These are phyloP conservation scores for Cryphonectria carpinicola DNA, from an alignment of 2,329 filamentous ascomycete species.

Conservation along the genomic window DNA sequence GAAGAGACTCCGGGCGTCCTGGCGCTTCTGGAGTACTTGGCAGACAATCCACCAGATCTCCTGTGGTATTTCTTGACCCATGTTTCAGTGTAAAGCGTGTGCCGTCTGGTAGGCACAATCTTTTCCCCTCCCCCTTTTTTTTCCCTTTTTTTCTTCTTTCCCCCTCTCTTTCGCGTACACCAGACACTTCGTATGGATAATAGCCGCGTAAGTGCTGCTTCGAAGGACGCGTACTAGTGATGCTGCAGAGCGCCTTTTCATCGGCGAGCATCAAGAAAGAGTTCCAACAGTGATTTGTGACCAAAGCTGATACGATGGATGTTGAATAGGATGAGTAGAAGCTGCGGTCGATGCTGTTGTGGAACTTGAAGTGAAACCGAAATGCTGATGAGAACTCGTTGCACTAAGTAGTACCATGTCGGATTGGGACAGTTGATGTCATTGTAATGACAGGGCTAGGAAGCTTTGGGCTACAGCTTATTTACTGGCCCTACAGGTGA, in stretches of 20 bases:
- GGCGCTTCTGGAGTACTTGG: slow-evolving; percentile 57
- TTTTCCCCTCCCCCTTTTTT: neutral
- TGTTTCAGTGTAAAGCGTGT: slow-evolving; percentile 9
- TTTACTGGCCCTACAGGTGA: neutral
- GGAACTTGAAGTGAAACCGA: neutral
- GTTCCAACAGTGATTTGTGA: neutral
- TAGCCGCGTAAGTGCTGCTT: neutral
- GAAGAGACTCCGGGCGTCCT: slow-evolving; percentile 65
- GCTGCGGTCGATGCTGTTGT: neutral
- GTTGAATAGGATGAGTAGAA: neutral
- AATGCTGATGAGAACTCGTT: neutral
- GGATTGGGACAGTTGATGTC: slow-evolving; percentile 9
- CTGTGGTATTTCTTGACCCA: slow-evolving; percentile 46
- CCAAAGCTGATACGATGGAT: neutral
- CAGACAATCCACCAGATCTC: slow-evolving; percentile 66
- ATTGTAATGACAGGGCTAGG: slow-evolving; percentile 6
- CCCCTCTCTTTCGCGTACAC: neutral
- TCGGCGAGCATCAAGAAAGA: neutral
- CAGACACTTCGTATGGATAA: neutral
- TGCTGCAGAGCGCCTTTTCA: neutral
- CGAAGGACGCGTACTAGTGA: neutral
- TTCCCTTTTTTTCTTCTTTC: too few species aligned
- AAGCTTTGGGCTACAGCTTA: neutral
- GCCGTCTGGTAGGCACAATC: neutral
- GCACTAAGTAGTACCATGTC: neutral